phyloP scores from a whole-genome alignment of 2,329 filamentous ascomycete genomes.

The Phoma herbarum region DNA sequence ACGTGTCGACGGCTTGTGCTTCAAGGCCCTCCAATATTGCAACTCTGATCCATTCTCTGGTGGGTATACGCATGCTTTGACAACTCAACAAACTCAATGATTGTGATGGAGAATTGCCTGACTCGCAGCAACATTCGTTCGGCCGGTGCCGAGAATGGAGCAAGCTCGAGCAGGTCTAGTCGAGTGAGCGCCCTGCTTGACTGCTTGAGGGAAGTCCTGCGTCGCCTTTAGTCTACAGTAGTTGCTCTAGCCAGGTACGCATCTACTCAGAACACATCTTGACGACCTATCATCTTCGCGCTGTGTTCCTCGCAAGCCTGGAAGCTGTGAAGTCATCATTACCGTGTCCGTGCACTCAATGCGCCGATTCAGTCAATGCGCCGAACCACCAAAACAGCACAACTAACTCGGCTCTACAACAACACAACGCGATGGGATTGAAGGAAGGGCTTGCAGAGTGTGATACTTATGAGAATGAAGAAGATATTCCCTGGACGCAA shows the following conservation, averaged over 20 bases:
- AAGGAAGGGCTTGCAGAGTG: too few relatives aligned
- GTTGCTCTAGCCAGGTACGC: neutral
- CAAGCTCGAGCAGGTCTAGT: neutral
- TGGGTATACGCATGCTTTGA: neutral
- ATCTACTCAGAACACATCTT: neutral
- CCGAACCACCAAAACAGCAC: too few relatives aligned
- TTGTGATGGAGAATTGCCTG: neutral
- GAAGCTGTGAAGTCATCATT: too few relatives aligned
- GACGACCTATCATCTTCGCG: too few relatives aligned
- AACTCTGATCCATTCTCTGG: slow-evolving; percentile 2
- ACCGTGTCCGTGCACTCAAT: too few relatives aligned
- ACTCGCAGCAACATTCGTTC: neutral
- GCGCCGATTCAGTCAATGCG: too few relatives aligned
- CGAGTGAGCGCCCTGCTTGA: slow-evolving; percentile 1
- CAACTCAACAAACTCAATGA: slow-evolving; percentile 7
- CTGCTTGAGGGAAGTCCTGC: neutral
- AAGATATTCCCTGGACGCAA: too few relatives aligned
- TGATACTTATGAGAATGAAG: too few relatives aligned
- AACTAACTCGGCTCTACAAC: too few relatives aligned
- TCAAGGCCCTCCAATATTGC: slow-evolving; percentile 6
- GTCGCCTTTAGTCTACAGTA: neutral
- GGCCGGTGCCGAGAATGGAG: neutral
- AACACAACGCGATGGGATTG: too few relatives aligned
- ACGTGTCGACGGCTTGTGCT: slow-evolving; percentile 9
- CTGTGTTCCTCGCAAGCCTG: too few relatives aligned